Evolutionary conservation across 2,329 filamentous ascomycete genomes (phyloP).

Genomic region (Botrytis fragariae): DNA sequence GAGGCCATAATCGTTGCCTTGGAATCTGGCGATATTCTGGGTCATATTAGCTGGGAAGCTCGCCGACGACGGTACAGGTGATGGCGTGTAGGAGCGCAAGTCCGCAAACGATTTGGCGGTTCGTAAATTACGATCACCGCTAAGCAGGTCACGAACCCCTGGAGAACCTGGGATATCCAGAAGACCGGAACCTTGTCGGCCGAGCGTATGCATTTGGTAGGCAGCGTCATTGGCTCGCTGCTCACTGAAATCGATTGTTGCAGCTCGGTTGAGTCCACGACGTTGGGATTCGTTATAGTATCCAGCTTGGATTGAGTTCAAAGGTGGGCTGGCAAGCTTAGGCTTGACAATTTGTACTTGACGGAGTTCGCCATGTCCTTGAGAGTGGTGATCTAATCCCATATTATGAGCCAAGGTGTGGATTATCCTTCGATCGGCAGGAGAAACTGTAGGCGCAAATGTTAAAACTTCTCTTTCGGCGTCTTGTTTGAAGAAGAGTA

Average conservation of each 20-base stretch:
- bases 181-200: constrained; percentile 77
- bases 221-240: constrained; percentile 64
- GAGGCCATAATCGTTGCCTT: constrained; percentile 51
- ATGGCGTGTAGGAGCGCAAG: constrained; percentile 90
- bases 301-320: constrained; percentile 46
- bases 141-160: constrained; percentile 53
- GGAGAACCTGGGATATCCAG: constrained; percentile 83
- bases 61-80: constrained; percentile 83
- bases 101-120: constrained; percentile 97
- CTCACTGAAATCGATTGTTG: constrained; percentile 95
- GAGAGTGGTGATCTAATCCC: constrained; percentile 85
- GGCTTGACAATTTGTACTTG: constrained; percentile 84
- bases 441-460: constrained; percentile 77
- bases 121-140: constrained; percentile 75
- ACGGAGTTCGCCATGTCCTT: constrained; percentile 80
- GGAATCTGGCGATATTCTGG: constrained; percentile 59
- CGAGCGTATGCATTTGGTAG: constrained; percentile 72
- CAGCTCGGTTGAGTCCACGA: constrained; percentile 83
- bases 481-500: constrained; percentile 85
- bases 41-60: constrained; percentile 74
- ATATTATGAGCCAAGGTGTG: constrained; percentile 95
- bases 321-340: constrained; percentile 33
- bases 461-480: constrained; percentile 73
- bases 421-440: constrained; percentile 82
- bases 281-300: constrained; percentile 73